Evolutionary conservation across 202 grass and related monocot genomes (phyloP).

Genomic region (Digitaria exilis): DNA sequence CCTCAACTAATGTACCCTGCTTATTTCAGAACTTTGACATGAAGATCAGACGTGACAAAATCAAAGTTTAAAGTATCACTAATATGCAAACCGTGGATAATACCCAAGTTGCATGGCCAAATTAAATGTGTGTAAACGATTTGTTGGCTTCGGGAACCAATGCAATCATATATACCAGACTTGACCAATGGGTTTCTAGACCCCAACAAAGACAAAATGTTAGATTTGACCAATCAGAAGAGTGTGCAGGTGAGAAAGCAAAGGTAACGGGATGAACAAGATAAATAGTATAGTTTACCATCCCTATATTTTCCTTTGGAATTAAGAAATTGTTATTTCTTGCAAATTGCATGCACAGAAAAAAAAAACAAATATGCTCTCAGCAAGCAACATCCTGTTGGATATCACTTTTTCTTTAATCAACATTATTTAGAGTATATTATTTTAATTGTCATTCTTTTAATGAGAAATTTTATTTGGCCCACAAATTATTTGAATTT

Average conservation of each 20-base stretch:
- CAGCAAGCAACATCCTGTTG: no score
- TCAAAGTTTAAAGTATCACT: neutral
- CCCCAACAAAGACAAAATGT: neutral
- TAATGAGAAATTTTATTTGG: neutral
- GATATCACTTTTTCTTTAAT: neutral
- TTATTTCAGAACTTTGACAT: neutral
- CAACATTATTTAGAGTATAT: neutral
- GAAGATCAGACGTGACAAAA: neutral
- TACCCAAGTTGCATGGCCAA: neutral
- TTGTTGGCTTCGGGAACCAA: neutral
- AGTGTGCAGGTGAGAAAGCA: neutral
- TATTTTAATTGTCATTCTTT: neutral
- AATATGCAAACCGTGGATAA: neutral
- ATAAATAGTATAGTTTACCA: neutral
- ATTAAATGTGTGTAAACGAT: neutral
- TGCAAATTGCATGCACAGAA: neutral
- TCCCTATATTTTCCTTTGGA: neutral
- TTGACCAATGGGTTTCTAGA: neutral
- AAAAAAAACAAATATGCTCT: neutral
- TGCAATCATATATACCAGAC: conserved; percentile 14
- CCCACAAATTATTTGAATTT: no score
- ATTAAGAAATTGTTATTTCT: neutral
- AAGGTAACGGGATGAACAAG: neutral
- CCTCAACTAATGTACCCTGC: neutral
- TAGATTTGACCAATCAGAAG: neutral